Percentiles rank a stretch among this genome's conserved stretches.
These are phyloP conservation scores for Adenanthera pavonina DNA, from an alignment of 306 rosid species.

Conservation along the genomic window DNA sequence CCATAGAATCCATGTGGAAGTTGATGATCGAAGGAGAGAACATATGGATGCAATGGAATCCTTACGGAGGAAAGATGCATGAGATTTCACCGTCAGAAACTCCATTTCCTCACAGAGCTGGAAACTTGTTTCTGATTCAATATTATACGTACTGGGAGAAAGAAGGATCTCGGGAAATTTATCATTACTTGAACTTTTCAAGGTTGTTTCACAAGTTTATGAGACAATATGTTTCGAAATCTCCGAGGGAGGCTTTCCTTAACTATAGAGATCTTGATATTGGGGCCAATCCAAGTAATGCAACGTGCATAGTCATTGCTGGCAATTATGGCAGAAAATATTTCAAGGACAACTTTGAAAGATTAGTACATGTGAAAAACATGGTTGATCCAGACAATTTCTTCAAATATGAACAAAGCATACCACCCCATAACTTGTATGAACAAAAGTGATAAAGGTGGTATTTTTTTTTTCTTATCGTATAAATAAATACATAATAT, in stretches of 20 bases:
- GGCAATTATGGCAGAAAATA: conserved; percentile 37
- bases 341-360: conserved; percentile 35
- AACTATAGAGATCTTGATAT: conserved; percentile 49
- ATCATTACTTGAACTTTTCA: conserved; percentile 31
- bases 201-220: conserved; percentile 39
- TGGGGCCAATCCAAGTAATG: conserved; percentile 46
- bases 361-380: conserved; percentile 37
- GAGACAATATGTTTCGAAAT: conserved; percentile 39
- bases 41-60: conserved; percentile 50
- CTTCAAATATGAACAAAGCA: conserved; percentile 49
- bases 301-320: neutral
- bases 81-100: conserved; percentile 44
- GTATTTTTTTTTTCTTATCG: neutral
- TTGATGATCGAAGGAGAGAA: conserved; percentile 38
- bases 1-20: conserved; percentile 42
- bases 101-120: conserved; percentile 51
- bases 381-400: conserved; percentile 45
- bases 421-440: conserved; percentile 16
- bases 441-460: neutral
- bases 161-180: conserved; percentile 28
- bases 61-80: conserved; percentile 52
- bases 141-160: conserved; percentile 45
- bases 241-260: conserved; percentile 47
- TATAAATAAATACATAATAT: neutral
- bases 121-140: conserved; percentile 51